Conservation (phyloP, 176 grass and related monocot genomes). For the Aegilops sharonensis region DNA sequence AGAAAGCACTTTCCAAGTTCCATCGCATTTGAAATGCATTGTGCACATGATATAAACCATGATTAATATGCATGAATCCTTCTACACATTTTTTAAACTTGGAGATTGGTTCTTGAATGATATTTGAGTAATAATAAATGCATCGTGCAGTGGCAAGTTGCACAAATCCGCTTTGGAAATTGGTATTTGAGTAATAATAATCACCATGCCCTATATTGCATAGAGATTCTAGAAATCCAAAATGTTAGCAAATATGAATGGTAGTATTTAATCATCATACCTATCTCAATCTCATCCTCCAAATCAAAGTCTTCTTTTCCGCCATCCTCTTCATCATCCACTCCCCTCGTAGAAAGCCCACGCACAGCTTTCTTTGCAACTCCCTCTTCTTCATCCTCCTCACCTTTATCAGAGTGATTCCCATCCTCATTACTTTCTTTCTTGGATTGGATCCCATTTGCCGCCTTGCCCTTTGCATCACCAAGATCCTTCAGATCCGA, state of each 20-base stretch:
- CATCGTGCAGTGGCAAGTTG: not conserved
- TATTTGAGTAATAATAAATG: too few species aligned
- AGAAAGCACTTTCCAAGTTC: not conserved
- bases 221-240: not conserved
- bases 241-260: not conserved
- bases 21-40: not conserved
- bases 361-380: constrained; percentile 45
- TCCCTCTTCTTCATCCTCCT: constrained; percentile 46
- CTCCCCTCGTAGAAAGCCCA: constrained; percentile 38
- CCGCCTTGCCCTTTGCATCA: constrained; percentile 6
- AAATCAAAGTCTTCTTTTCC: constrained; percentile 71
- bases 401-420: constrained; percentile 55
- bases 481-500: constrained; percentile 43
- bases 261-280: constrained; percentile 31
- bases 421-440: constrained; percentile 58
- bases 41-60: constrained; percentile 2
- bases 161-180: not conserved
- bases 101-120: not conserved
- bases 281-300: constrained; percentile 85
- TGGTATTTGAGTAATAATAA: constrained; percentile 2
- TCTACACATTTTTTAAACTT: not conserved
- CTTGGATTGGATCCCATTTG: constrained; percentile 36
- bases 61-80: not conserved
- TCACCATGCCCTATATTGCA: not conserved
- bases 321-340: constrained; percentile 51